Conservation (phyloP, 495 filamentous ascomycete species). For the Parmelia sp. region DNA sequence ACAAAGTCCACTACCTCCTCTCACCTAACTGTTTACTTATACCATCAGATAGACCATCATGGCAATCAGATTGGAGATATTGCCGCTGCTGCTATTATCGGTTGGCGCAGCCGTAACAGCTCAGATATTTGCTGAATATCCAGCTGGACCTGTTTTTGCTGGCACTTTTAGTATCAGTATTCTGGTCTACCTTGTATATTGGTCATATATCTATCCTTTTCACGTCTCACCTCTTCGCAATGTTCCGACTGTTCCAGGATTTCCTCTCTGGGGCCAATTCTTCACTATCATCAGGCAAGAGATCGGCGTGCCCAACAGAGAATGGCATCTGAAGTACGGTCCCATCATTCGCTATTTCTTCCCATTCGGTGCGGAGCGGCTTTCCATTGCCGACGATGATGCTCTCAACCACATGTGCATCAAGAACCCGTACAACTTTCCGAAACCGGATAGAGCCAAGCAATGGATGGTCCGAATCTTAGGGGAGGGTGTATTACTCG, state of each 20-base stretch:
- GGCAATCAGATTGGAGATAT: slow-evolving; percentile 17
- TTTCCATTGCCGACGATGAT: slow-evolving; percentile 40
- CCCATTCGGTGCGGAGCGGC: slow-evolving; percentile 39
- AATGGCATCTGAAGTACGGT: slow-evolving; percentile 39
- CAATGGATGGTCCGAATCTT: slow-evolving; percentile 46
- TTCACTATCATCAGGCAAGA: slow-evolving; percentile 36
- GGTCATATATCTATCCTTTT: slow-evolving; percentile 37
- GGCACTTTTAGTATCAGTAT: slow-evolving; percentile 24
- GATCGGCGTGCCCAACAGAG: slow-evolving; percentile 36
- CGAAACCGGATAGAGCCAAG: slow-evolving; percentile 44
- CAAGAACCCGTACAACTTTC: slow-evolving; percentile 49
- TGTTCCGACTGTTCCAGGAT: slow-evolving; percentile 39
- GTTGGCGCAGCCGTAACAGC: slow-evolving; percentile 13
- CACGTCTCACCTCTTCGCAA: slow-evolving; percentile 40
- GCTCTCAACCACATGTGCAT: slow-evolving; percentile 45
- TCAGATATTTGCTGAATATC: slow-evolving; percentile 13
- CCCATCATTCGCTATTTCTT: slow-evolving; percentile 42
- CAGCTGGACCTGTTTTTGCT: slow-evolving; percentile 11
- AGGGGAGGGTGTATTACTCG: slow-evolving; percentile 43
- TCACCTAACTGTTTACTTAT: not conserved
- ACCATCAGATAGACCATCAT: slow-evolving; percentile 7
- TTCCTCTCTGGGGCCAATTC: slow-evolving; percentile 40
- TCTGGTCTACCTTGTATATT: slow-evolving; percentile 27
- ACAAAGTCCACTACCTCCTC: not conserved
- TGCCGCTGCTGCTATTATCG: slow-evolving; percentile 17